Conservation (phyloP, 2,329 filamentous ascomycete genomes). For the Xylariales sp. region DNA sequence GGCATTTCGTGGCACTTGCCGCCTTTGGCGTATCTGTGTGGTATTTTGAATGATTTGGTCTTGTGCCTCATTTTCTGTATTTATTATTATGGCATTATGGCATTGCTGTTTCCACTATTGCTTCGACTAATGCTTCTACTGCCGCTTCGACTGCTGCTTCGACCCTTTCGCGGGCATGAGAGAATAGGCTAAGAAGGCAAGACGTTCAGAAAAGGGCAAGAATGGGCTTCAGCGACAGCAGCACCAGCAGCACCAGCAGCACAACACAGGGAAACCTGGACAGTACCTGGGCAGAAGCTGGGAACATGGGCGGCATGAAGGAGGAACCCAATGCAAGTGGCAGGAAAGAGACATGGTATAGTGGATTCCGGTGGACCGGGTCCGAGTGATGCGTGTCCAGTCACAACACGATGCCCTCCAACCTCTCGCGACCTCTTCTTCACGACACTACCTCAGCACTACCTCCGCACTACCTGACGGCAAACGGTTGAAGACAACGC, state of each 20-base stretch:
- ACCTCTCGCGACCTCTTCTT: neutral
- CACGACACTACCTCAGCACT: too few species aligned
- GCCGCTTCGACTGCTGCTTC: too few species aligned
- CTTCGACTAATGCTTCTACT: too few species aligned
- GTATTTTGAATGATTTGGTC: too few species aligned
- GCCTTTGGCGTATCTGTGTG: conserved; percentile 7
- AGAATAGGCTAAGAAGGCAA: neutral
- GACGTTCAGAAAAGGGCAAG: too few species aligned
- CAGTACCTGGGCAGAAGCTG: too few species aligned
- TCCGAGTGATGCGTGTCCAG: conserved; percentile 14
- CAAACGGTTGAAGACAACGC: neutral
- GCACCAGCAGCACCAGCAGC: conserved; percentile 5
- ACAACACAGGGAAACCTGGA: conserved; percentile 6
- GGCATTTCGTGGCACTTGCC: conserved; percentile 37
- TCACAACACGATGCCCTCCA: conserved; percentile 9
- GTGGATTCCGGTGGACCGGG: conserved; percentile 27
- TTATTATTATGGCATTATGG: too few species aligned
- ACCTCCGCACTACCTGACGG: too few species aligned
- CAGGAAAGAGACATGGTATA: conserved; percentile 23
- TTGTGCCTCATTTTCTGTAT: too few species aligned
- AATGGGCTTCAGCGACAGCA: neutral
- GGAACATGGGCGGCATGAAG: neutral
- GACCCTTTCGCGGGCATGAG: neutral
- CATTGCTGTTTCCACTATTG: too few species aligned
- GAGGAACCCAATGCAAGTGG: conserved; percentile 20